Conservation (phyloP, 495 filamentous ascomycete genomes). For the Pyrenula massariospora region DNA sequence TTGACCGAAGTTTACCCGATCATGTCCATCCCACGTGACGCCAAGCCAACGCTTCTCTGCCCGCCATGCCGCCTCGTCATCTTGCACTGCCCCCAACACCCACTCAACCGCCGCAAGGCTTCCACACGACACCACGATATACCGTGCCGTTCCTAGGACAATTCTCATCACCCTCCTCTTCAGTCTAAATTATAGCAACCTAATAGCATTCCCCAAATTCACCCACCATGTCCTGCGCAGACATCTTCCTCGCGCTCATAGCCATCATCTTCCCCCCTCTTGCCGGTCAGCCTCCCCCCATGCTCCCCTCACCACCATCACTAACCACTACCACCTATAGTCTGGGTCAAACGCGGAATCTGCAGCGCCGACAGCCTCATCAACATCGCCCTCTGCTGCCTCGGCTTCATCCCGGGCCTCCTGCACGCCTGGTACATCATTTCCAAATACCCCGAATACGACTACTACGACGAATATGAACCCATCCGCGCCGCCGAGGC, state of each 20-base stretch:
- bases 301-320: slow-evolving; percentile 3
- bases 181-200: too few relatives aligned
- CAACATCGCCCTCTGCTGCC: slow-evolving; percentile 81
- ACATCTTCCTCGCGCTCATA: slow-evolving; percentile 79
- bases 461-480: slow-evolving; percentile 47
- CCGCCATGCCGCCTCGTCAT: background rate
- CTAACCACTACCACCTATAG: slow-evolving; percentile 28
- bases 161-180: background rate
- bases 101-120: slow-evolving; percentile 15
- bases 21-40: too few relatives aligned
- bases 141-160: background rate
- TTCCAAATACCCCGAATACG: slow-evolving; percentile 67
- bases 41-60: too few relatives aligned
- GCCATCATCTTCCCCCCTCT: slow-evolving; percentile 91
- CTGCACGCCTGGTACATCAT: slow-evolving; percentile 99
- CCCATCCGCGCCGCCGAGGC: slow-evolving; percentile 41
- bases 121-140: background rate
- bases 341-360: slow-evolving; percentile 92
- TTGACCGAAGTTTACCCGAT: background rate
- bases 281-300: slow-evolving; percentile 51
- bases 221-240: slow-evolving; percentile 53
- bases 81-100: slow-evolving; percentile 3
- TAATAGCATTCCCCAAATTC: background rate
- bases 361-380: slow-evolving; percentile 90
- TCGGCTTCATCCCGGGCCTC: slow-evolving; percentile 85